These are phyloP conservation scores for Fusarium robinianum DNA, from an alignment of 2,329 filamentous ascomycete genomes.

Conservation along the genomic window DNA sequence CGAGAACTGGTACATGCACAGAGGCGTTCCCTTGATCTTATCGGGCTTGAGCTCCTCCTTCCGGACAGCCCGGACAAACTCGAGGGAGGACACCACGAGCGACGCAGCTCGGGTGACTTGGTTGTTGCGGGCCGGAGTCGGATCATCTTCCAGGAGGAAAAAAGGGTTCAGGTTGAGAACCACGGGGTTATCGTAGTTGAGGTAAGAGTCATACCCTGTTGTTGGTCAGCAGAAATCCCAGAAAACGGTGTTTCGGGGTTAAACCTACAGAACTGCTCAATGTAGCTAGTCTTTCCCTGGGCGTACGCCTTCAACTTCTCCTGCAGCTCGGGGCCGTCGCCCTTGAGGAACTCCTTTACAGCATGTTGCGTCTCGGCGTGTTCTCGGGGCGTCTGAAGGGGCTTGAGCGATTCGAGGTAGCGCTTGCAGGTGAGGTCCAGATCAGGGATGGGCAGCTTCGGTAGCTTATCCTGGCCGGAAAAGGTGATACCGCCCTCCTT, in stretches of 20 bases:
- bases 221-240: conserved; percentile 12
- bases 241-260: not conserved
- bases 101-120: conserved; percentile 95
- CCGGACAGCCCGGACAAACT: conserved; percentile 90
- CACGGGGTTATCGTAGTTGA: conserved; percentile 97
- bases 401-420: conserved; percentile 78
- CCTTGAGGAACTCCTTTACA: conserved; percentile 78
- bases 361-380: conserved; percentile 81
- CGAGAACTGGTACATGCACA: conserved; percentile 99
- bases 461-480: conserved; percentile 82
- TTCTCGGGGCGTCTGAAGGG: conserved; percentile 79
- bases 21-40: conserved; percentile 76
- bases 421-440: conserved; percentile 76
- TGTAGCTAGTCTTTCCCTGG: conserved; percentile 89
- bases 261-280: conserved; percentile 89
- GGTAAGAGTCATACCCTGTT: conserved; percentile 95
- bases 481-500: conserved; percentile 81
- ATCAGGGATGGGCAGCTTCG: conserved; percentile 91
- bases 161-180: conserved; percentile 98
- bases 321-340: conserved; percentile 83
- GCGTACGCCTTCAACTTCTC: conserved; percentile 91
- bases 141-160: conserved; percentile 96
- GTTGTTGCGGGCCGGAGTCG: conserved; percentile 93
- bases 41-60: conserved; percentile 93
- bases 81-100: conserved; percentile 83